These are phyloP conservation scores for Yarrowia divulgata DNA, from an alignment of 805 yeast species.

Conservation along the genomic window DNA sequence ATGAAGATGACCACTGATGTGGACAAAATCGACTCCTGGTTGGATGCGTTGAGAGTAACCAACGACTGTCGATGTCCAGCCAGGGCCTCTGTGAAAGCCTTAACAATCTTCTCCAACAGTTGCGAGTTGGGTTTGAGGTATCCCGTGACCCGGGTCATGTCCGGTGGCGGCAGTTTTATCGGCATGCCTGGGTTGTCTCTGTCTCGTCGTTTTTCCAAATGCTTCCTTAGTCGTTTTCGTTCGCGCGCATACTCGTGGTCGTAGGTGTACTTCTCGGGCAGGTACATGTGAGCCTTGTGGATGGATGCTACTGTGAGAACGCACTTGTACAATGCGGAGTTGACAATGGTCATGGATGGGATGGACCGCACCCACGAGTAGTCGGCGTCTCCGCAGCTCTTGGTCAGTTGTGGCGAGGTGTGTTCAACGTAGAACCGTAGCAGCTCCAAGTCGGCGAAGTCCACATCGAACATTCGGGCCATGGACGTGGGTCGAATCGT, in stretches of 20 bases:
- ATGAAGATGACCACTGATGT: conserved; percentile 28
- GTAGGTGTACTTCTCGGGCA: conserved; percentile 35
- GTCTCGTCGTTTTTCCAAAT: conserved; percentile 23
- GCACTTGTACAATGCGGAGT: conserved; percentile 36
- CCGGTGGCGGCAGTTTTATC: conserved; percentile 32
- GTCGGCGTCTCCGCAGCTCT: conserved; percentile 35
- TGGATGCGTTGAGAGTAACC: conserved; percentile 28
- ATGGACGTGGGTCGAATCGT: conserved; percentile 27
- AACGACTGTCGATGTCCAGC: conserved; percentile 24
- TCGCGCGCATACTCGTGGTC: conserved; percentile 34
- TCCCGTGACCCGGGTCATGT: conserved; percentile 34
- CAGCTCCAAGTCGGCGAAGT: conserved; percentile 37
- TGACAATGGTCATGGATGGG: conserved; percentile 36
- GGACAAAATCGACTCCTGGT: conserved; percentile 37
- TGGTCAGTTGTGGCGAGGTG: conserved; percentile 27
- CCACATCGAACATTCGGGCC: conserved; percentile 38
- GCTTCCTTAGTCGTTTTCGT: conserved; percentile 24
- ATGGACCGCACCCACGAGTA: conserved; percentile 38
- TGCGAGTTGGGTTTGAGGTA: conserved; percentile 33
- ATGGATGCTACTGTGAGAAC: conserved; percentile 33
- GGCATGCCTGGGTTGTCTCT: conserved; percentile 15
- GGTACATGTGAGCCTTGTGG: conserved; percentile 38
- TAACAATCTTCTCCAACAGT: conserved; percentile 31
- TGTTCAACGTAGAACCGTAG: conserved; percentile 35
- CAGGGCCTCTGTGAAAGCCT: conserved; percentile 30